Conservation (phyloP, 2,329 filamentous ascomycete species). For the Bertia moriformis region DNA sequence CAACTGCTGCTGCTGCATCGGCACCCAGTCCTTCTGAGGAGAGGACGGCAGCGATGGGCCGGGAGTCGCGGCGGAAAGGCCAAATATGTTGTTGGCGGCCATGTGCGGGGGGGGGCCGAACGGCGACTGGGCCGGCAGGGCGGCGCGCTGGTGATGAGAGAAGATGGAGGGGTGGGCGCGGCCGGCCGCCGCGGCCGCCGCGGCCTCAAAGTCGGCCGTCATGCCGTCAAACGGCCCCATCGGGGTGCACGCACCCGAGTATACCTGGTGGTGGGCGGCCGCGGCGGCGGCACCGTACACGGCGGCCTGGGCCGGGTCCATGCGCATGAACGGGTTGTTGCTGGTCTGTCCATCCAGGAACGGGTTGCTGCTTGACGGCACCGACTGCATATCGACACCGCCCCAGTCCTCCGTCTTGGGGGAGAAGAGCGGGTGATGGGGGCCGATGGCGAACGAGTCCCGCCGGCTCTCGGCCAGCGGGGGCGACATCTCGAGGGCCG, state of each 20-base stretch:
- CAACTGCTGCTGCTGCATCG: conserved; percentile 57
- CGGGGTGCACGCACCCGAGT: conserved; percentile 60
- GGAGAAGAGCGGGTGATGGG: background rate
- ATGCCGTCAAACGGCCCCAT: conserved; percentile 56
- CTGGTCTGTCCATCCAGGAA: background rate
- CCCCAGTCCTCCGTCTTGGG: too few relatives aligned
- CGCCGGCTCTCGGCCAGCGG: conserved; percentile 10
- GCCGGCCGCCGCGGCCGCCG: too few relatives aligned
- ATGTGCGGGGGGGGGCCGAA: background rate
- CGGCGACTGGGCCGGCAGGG: conserved; percentile 27
- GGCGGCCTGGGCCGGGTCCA: conserved; percentile 33
- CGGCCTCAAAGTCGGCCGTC: conserved; percentile 41
- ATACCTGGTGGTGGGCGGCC: conserved; percentile 26
- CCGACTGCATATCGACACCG: too few relatives aligned
- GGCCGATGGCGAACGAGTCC: conserved; percentile 2
- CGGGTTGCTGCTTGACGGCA: background rate
- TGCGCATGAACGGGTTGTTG: conserved; percentile 56
- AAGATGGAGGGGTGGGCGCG: conserved; percentile 16
- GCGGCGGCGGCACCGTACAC: conserved; percentile 7
- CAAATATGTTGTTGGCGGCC: conserved; percentile 2
- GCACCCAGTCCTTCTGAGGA: conserved; percentile 54
- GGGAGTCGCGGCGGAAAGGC: conserved; percentile 2
- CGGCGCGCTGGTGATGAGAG: conserved; percentile 34
- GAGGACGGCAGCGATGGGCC: conserved; percentile 14
- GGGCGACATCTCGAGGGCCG: conserved; percentile 10